Evolutionary conservation across 371 early-diverging fungal genomes (phyloP).

Genomic region (Zychaea mexicana): DNA sequence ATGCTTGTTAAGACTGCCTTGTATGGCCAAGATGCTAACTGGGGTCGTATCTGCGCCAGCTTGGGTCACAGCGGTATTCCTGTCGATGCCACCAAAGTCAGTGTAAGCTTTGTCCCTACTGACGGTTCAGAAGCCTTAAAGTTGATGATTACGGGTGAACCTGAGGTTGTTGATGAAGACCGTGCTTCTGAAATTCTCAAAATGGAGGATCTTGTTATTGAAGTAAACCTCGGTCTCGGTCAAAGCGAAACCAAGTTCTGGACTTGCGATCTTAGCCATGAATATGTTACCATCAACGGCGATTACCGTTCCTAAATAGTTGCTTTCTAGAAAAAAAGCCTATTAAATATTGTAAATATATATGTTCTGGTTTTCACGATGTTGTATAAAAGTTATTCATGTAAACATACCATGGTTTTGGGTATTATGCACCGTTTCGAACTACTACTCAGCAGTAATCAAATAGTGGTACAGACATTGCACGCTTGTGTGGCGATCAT

Average conservation of each 20-base stretch:
- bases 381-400: no score
- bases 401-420: no score
- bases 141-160: slow-evolving; percentile 83
- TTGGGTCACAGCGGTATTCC: slow-evolving; percentile 63
- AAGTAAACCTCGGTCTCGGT: slow-evolving; percentile 81
- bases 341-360: no score
- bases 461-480: no score
- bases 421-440: no score
- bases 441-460: no score
- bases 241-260: slow-evolving; percentile 79
- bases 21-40: slow-evolving; percentile 96
- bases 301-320: slow-evolving; percentile 77
- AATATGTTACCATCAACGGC: slow-evolving; percentile 93
- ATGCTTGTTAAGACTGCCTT: slow-evolving; percentile 94
- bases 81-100: slow-evolving; percentile 72
- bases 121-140: slow-evolving; percentile 64
- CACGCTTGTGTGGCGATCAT: no score
- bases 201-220: slow-evolving; percentile 81
- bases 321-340: no score
- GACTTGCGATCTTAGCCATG: slow-evolving; percentile 94
- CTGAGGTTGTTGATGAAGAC: slow-evolving; percentile 77
- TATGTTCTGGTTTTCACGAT: no score
- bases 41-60: slow-evolving; percentile 81
- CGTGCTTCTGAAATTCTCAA: slow-evolving; percentile 83
- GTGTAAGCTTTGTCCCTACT: slow-evolving; percentile 73